Evolutionary conservation across 225 moss, liverwort and hornwort species (phyloP), one percentile per base, ranked within the genome.

Genomic region (Bryoerythrophyllum caledonicum): DNA sequence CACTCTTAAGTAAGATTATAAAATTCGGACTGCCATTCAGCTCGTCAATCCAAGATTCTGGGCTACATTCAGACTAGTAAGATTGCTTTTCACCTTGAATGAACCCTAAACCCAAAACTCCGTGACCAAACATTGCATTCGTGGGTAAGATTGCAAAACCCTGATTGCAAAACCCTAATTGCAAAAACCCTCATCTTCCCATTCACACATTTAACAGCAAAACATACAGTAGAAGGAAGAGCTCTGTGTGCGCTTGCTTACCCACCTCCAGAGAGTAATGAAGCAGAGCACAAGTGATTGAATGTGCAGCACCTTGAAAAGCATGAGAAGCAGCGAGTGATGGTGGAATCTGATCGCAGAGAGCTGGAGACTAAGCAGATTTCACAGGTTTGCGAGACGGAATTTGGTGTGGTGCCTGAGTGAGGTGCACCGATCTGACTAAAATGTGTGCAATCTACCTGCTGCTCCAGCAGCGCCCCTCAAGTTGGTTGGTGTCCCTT

Each of bases 81-180:
- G 61, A 35, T 25, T 46, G 35, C 53, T 59, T 53, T n/a, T 54
- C 24, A 79, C 67, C 55, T 43, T 10, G 7, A 20, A 6, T 34
- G 79, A 79, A 61, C 32, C 72, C 83, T 67, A 76, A 27, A 58
- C 15, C 49, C 20, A 40, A 35, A 28, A 63, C 38, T 56, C 17
- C 35, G 67, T 28, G 1, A 25, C 57, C 65, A 11, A 40, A 27
- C 0, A 15, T 44, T 44, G 44, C 15, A 44, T 44, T 44, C 44
- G 4, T 43, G 13, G 7, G 40, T 40, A 40, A 40, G 2, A 27
- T 52, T 66, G 52, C 15, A 35, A 60, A 25, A 25, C n/a, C 21
- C 43, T n/a, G 60, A 75, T 14, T 20, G 11, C 4, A 56, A 56
- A 79, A 74, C 75, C 75, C 62, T 79, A 72, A 34, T 17, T 21